Evolutionary conservation across 257 asterid species (phyloP).

Genomic region (Avicennia marina): DNA sequence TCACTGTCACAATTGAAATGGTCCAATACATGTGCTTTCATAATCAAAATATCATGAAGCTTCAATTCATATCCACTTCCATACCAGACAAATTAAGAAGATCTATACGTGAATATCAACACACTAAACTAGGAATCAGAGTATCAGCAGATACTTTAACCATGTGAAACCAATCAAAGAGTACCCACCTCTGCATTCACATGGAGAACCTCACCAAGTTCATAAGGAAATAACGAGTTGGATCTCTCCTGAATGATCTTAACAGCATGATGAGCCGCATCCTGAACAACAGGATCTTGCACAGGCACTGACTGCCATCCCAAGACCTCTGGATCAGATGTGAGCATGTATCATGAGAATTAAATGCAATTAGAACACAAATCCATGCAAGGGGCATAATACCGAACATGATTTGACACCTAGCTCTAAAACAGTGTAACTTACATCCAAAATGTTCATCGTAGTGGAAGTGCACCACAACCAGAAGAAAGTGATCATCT

Average conservation of each 20-base stretch:
- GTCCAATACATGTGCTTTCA: too few species aligned
- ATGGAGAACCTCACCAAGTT: slow-evolving; percentile 63
- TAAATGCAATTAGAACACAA: background rate
- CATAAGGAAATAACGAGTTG: slow-evolving; percentile 67
- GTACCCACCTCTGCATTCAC: slow-evolving; percentile 74
- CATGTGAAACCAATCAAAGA: background rate
- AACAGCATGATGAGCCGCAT: slow-evolving; percentile 84
- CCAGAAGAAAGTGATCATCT: background rate
- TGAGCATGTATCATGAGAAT: slow-evolving; percentile 2
- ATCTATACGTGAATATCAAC: background rate
- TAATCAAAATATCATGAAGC: too few species aligned
- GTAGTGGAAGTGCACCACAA: background rate
- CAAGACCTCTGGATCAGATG: slow-evolving; percentile 37
- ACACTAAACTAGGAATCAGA: too few species aligned
- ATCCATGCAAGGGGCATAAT: background rate
- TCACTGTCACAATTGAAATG: too few species aligned
- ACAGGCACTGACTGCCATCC: slow-evolving; percentile 78
- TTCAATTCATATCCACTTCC: too few species aligned
- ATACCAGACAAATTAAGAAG: too few species aligned
- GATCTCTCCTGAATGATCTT: slow-evolving; percentile 77
- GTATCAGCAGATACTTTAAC: too few species aligned
- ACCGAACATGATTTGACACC: background rate
- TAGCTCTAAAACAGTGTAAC: background rate
- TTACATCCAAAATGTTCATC: background rate
- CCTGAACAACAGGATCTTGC: slow-evolving; percentile 74